Evolutionary conservation across 2,329 filamentous ascomycete genomes (phyloP), one percentile per base, ranked within the genome.

Genomic region (Biscogniauxia marginata): DNA sequence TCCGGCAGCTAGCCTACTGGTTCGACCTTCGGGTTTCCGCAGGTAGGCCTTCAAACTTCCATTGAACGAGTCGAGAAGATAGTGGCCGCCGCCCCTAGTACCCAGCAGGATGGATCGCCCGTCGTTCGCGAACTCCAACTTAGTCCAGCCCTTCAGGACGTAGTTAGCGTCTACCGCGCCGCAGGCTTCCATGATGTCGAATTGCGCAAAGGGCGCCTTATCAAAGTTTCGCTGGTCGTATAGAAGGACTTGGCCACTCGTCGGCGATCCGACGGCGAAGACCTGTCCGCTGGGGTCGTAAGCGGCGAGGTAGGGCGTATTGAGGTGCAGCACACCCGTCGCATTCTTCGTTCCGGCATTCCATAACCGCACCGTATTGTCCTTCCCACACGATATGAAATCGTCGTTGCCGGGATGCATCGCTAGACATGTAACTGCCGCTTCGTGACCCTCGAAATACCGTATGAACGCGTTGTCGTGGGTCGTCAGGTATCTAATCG

Each of bases 381-480:
- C 95, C 63, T 89, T 86, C 50, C 89, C 89, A 73, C 91, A 96
- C 16, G 93, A 97, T 56, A 99, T 85, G 76, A 99, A 98, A 63
- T 89, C 88, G 73, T 99, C 95, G 66, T 84, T 86, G 49, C 91
- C 89, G 0, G 95, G 95, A 62, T 93, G 93, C 60, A 98, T 83
- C 1, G 89, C 80, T 23, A 99, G 82, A 58, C 83, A 89, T 18
- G 93, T 98, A 34, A 99, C 95, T 54, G 87, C 81, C 57, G 84
- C 88, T 45, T 90, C 89, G 73, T 99, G 95, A 50, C 93, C 95
- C 59, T 90, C 88, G 71, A 98, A 99, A 75, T 99, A 99, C 60
- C 95, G 89, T 60, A 98, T 90, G 73, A 96, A 99, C 57, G 88
- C 90, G 76, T 98, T 97, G 73, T 98, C 95, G 74, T 99, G 95